phyloP scores from a whole-genome alignment of 2,329 filamentous ascomycete species.

The Ceratocystis alfenasii region DNA sequence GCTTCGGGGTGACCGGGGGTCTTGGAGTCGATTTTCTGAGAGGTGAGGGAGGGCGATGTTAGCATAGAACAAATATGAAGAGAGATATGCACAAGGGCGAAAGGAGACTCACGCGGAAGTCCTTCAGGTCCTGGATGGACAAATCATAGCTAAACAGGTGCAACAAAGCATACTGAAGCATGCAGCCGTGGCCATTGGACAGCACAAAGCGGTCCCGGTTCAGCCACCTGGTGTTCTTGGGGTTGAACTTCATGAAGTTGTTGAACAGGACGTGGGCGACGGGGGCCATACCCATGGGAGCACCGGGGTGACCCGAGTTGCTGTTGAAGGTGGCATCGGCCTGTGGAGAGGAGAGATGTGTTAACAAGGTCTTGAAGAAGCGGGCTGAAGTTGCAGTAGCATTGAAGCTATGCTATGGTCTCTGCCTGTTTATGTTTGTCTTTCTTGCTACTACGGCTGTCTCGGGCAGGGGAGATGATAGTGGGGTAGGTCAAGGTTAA shows the following conservation, averaged over 20 bases:
- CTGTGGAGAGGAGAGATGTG: conserved; percentile 37
- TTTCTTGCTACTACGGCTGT: too few relatives aligned
- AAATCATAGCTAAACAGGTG: conserved; percentile 89
- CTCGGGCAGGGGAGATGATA: too few relatives aligned
- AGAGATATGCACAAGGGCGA: conserved; percentile 10
- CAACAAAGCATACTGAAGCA: conserved; percentile 97
- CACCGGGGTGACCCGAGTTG: conserved; percentile 97
- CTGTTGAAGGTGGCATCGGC: conserved; percentile 93
- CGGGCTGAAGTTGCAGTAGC: too few relatives aligned
- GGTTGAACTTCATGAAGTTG: conserved; percentile 99
- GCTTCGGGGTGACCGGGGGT: conserved; percentile 94
- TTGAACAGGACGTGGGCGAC: conserved; percentile 95
- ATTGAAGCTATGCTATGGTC: too few relatives aligned
- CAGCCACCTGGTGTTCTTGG: conserved; percentile 93
- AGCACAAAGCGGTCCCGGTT: conserved; percentile 98
- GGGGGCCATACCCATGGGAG: conserved; percentile 91
- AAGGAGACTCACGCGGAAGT: conserved; percentile 68
- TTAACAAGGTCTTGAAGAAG: background rate
- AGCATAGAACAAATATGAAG: conserved; percentile 15
- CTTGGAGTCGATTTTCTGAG: conserved; percentile 50
- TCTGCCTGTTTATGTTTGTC: too few relatives aligned
- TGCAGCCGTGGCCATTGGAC: conserved; percentile 97
- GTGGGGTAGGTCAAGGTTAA: too few relatives aligned
- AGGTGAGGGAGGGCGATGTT: conserved; percentile 9
- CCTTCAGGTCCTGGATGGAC: conserved; percentile 83